A percentile compares a stretch with the other conserved stretches of the same genome.
These are phyloP conservation scores for Botrytis fragariae DNA, from an alignment of 2,329 filamentous ascomycete species.

Conservation along the genomic window DNA sequence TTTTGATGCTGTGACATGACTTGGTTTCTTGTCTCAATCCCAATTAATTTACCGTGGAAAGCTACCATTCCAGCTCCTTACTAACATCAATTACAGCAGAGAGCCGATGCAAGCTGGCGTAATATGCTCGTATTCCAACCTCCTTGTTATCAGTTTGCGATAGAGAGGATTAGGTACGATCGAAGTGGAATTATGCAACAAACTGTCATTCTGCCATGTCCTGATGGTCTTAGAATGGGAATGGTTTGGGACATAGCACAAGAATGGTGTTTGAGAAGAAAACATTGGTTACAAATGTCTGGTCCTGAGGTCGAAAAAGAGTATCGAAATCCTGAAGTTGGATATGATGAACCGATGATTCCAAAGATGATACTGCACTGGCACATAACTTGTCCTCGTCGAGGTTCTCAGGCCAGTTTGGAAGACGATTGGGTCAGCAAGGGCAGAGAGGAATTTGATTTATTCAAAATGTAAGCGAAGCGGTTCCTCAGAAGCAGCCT, in stretches of 20 bases:
- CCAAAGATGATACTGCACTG: conserved; percentile 13
- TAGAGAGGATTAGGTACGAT: conserved; percentile 1
- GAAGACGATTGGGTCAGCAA: conserved; percentile 3
- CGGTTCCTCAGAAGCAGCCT: not conserved
- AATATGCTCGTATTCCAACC: conserved; percentile 20
- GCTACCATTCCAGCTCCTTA: not conserved
- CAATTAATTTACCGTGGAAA: not conserved
- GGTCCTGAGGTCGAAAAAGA: not conserved
- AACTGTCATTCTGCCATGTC: conserved; percentile 7
- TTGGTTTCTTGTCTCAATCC: not conserved
- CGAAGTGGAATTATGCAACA: conserved; percentile 1
- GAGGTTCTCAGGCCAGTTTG: conserved; percentile 1
- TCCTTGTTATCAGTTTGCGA: conserved; percentile 1
- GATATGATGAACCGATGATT: conserved; percentile 7
- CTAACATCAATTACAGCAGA: conserved; percentile 3
- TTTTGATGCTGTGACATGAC: not conserved
- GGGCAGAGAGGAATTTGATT: conserved; percentile 13
- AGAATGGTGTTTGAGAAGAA: conserved; percentile 17
- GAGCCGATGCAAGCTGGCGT: conserved; percentile 19
- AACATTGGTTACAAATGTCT: conserved; percentile 16
- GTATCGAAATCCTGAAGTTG: not conserved
- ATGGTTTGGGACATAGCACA: conserved; percentile 20
- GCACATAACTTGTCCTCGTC: conserved; percentile 11
- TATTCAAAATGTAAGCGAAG: conserved; percentile 29
- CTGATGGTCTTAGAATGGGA: conserved; percentile 18